Conservation (phyloP, 2,329 filamentous ascomycete genomes). For the Trichoderma cornu-damae region DNA sequence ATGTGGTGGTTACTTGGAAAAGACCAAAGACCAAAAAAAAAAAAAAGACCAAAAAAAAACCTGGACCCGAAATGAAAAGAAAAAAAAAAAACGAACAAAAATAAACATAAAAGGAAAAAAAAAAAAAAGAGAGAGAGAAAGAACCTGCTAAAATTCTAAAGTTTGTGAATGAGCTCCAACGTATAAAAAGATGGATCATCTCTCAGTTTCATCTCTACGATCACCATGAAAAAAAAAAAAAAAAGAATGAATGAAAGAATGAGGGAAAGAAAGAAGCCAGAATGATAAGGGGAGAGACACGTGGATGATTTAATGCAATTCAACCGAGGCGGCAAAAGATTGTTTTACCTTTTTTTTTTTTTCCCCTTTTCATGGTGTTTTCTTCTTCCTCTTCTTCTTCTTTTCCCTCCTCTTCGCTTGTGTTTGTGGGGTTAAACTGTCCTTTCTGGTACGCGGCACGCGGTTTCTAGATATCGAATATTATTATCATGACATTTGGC, state of each 20-base stretch:
- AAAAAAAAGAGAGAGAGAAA: neutral
- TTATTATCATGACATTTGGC: neutral
- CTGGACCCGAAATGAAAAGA: neutral
- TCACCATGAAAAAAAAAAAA: neutral
- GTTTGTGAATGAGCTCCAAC: neutral
- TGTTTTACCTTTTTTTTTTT: constrained; percentile 5
- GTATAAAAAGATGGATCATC: neutral
- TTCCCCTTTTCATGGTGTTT: neutral
- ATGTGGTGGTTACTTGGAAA: neutral
- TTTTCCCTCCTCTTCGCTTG: neutral
- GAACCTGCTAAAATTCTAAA: neutral
- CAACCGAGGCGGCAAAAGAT: constrained; percentile 6
- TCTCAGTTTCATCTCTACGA: neutral
- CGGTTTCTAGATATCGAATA: constrained; percentile 4
- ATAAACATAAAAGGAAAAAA: neutral
- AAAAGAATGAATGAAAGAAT: neutral
- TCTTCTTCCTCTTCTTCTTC: neutral
- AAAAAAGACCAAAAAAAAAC: neutral
- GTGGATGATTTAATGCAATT: constrained; percentile 6
- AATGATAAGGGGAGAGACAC: neutral
- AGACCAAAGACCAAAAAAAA: neutral
- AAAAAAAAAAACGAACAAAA: neutral
- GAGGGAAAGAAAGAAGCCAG: neutral
- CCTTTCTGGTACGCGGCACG: neutral
- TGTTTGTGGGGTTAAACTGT: constrained; percentile 5